These are phyloP conservation scores for Gossypium arboreum DNA, from an alignment of 345 rosid species.

Conservation along the genomic window DNA sequence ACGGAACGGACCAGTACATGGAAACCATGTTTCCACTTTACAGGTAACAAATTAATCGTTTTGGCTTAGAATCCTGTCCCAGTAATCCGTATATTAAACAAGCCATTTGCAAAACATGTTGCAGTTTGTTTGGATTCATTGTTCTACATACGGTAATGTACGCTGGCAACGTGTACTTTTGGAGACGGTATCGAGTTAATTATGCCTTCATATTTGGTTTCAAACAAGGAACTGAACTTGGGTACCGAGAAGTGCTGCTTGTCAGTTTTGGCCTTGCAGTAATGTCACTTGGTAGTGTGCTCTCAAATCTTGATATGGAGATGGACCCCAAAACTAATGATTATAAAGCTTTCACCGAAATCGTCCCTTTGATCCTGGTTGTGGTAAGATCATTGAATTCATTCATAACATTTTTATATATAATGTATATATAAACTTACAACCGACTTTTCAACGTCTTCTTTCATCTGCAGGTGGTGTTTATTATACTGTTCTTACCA, in stretches of 20 bases:
- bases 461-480: slow-evolving; percentile 7
- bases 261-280: slow-evolving; percentile 32
- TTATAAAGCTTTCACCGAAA: slow-evolving; percentile 30
- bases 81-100: slow-evolving; percentile 6
- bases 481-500: slow-evolving; percentile 10
- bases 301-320: slow-evolving; percentile 34
- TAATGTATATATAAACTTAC: background rate
- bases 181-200: slow-evolving; percentile 45
- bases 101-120: background rate
- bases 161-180: slow-evolving; percentile 15
- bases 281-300: slow-evolving; percentile 29
- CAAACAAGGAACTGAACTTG: slow-evolving; percentile 40
- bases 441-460: background rate
- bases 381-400: slow-evolving; percentile 19
- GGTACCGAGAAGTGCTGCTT: slow-evolving; percentile 36
- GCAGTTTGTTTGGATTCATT: slow-evolving; percentile 41
- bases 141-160: slow-evolving; percentile 42
- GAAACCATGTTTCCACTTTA: slow-evolving; percentile 46
- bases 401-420: background rate
- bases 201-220: slow-evolving; percentile 40
- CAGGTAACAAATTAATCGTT: slow-evolving; percentile 25
- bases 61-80: background rate
- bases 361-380: slow-evolving; percentile 35
- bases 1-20: slow-evolving; percentile 34
- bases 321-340: slow-evolving; percentile 35